Evolutionary conservation across 73 alveolate genomes (phyloP), one percentile per base, ranked within the genome.

Genomic region (Tetrahymena thermophila): DNA sequence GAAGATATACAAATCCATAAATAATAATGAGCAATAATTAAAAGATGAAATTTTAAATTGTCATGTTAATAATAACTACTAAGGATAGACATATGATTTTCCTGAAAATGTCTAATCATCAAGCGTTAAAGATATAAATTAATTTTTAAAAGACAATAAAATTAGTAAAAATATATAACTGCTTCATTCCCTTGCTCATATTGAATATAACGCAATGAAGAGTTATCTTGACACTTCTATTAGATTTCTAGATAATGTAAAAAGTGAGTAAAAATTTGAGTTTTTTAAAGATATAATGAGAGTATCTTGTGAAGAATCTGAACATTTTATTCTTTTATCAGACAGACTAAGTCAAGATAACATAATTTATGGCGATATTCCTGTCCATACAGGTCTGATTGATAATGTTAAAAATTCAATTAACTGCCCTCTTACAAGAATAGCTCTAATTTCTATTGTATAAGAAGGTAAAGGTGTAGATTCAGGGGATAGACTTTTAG

Each of bases 391-490:
- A 35, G 93, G 93, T 34, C 25, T 94, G 6, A 43, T 85, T 43
- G 50, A 85, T 44, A 94, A 94, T 43, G 93, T 94, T 38, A 28
- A 85, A 9, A 44, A 57, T 34, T 57, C 96, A n/a, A 85, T 21
- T 28, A 56, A 94, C 89, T 43, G 94, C 35, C 96, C 93, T 15
- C 43, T 85, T 85, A 94, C 95, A 4, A 94, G 96, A 85, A 21
- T 94, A 43, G 96, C 96, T 25, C 44, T 94, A n/a, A 43, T 94
- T 37, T 71, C 94, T 25, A 94, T 94, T 42, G 94, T 94, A 21
- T 85, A 94, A 85, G 96, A 94, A 56, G 96, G 96, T 2, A 94
- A 94, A 94, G 96, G 96, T 3, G 93, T 94, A 93, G 96, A 94
- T 94, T 85, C 96, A 21, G 96, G 96, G 21, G 56, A 40, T 34